Percentiles rank a stretch among this genome's conserved stretches.
Evolutionary conservation across 257 asterid species (phyloP).

Genomic region (Primulina tabacum): DNA sequence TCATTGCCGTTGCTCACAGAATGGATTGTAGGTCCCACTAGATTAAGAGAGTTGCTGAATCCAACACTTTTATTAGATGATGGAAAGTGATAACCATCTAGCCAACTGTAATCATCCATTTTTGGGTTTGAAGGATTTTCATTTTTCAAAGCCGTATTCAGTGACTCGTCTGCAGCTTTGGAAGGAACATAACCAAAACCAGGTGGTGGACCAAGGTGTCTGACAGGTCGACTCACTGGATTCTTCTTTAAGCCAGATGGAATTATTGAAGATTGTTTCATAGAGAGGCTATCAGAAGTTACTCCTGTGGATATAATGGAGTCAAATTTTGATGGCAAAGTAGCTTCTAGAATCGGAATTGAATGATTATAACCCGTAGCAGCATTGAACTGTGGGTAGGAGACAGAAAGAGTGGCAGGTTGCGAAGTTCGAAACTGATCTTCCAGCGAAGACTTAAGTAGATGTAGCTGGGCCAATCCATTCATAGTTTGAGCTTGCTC

Average conservation of each 20-base stretch:
- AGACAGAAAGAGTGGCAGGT: conserved; percentile 44
- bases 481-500: conserved; percentile 44
- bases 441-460: conserved; percentile 46
- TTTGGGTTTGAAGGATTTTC: conserved; percentile 39
- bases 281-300: conserved; percentile 31
- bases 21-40: conserved; percentile 36
- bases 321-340: conserved; percentile 48
- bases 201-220: conserved; percentile 97
- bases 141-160: conserved; percentile 36
- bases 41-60: conserved; percentile 43
- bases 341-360: conserved; percentile 38
- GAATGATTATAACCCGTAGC: conserved; percentile 35
- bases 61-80: conserved; percentile 55
- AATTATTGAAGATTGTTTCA: conserved; percentile 45
- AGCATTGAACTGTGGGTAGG: conserved; percentile 42
- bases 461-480: conserved; percentile 51
- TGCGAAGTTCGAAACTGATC: conserved; percentile 48
- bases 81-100: conserved; percentile 73
- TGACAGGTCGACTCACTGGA: conserved; percentile 81
- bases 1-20: conserved; percentile 42
- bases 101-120: conserved; percentile 88
- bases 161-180: conserved; percentile 54
- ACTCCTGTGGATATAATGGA: conserved; percentile 46
- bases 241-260: conserved; percentile 69
- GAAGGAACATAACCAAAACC: conserved; percentile 84